Conservation (phyloP, 148 eudicot species). For the Simmondsia chinensis region DNA sequence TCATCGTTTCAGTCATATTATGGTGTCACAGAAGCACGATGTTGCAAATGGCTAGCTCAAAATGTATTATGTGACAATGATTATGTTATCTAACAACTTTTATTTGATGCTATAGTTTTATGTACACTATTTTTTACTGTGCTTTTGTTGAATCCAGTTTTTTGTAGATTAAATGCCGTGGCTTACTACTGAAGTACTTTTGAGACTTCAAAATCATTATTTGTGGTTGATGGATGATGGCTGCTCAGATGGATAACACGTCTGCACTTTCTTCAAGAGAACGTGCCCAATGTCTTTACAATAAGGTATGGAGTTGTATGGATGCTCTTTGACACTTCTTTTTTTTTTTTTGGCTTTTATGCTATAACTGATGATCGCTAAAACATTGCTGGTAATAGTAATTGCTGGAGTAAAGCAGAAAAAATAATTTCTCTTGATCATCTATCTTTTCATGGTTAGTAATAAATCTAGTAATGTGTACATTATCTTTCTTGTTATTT, state of each 20-base stretch:
- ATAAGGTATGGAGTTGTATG: conserved; percentile 31
- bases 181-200: conserved; percentile 11
- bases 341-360: not conserved
- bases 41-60: no score
- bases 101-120: no score
- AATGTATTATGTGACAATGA: no score
- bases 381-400: no score
- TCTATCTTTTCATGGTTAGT: conserved; percentile 1
- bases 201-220: conserved; percentile 10
- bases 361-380: no score
- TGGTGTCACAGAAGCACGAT: no score
- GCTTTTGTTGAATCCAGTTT: conserved; percentile 10
- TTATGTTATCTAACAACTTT: no score
- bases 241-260: conserved; percentile 65
- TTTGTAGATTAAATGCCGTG: conserved; percentile 30
- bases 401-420: no score
- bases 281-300: conserved; percentile 55
- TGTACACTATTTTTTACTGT: no score
- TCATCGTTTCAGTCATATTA: no score
- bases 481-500: no score
- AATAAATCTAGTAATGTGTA: not conserved
- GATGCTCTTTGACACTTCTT: not conserved
- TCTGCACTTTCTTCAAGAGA: conserved; percentile 46
- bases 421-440: not conserved
- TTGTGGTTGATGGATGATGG: conserved; percentile 55